Evolutionary conservation across 2,329 filamentous ascomycete species (phyloP).

Genomic region (Remersonia thermophila): DNA sequence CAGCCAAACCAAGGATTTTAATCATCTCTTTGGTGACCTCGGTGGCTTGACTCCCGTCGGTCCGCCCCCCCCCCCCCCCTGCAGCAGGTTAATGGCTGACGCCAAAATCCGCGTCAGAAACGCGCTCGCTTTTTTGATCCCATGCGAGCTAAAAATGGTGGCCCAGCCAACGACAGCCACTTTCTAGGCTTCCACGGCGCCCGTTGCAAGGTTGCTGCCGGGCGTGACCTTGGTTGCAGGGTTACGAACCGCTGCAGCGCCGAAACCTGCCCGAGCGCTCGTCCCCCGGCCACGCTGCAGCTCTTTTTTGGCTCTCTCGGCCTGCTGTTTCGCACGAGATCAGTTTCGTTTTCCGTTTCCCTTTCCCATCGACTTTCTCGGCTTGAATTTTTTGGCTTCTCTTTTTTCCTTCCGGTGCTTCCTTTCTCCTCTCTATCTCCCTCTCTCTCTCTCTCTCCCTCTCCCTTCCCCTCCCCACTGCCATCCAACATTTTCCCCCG

Average conservation of each 20-base stretch:
- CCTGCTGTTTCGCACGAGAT: too few relatives aligned
- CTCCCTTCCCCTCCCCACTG: neutral
- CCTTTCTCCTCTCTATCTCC: too few relatives aligned
- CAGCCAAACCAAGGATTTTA: too few relatives aligned
- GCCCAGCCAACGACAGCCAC: slow-evolving; percentile 5
- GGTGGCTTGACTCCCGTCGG: too few relatives aligned
- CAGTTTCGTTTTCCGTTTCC: too few relatives aligned
- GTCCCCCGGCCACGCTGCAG: neutral
- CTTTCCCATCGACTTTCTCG: too few relatives aligned
- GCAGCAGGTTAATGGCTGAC: slow-evolving; percentile 13
- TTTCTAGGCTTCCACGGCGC: slow-evolving; percentile 3
- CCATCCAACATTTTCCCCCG: neutral
- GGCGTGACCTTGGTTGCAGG: slow-evolving; percentile 1
- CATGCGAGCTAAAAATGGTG: slow-evolving; percentile 6
- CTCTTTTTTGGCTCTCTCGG: neutral
- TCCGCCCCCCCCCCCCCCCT: slow-evolving; percentile 2
- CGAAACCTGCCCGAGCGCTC: neutral
- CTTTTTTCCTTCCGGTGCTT: too few relatives aligned
- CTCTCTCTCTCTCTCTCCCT: too few relatives aligned
- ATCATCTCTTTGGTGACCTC: too few relatives aligned
- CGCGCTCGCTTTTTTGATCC: slow-evolving; percentile 12
- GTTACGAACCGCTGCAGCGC: slow-evolving; percentile 1
- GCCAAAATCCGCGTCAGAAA: slow-evolving; percentile 17
- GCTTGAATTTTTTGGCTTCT: too few relatives aligned
- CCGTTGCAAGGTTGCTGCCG: slow-evolving; percentile 6